phyloP scores from a whole-genome alignment of 176 grass and related monocot genomes.

The Rhynchospora breviuscula region DNA sequence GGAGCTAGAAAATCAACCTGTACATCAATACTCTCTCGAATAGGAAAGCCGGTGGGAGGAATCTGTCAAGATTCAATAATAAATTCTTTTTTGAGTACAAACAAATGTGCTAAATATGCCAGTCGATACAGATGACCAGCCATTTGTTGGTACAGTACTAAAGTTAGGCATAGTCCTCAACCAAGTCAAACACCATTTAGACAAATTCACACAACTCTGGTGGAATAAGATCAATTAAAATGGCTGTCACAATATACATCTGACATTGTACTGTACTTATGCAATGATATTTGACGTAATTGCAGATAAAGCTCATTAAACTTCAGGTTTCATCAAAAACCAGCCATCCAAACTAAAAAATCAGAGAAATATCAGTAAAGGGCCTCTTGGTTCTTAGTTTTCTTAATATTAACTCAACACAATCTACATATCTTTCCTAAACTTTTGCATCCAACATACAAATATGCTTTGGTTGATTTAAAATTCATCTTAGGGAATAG shows the following conservation, averaged over 20 bases:
- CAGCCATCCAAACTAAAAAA: background rate
- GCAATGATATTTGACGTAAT: background rate
- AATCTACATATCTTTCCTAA: background rate
- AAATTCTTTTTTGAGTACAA: background rate
- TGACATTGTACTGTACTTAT: background rate
- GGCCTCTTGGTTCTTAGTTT: background rate
- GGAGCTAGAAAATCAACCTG: conserved; percentile 60
- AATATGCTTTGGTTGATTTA: background rate
- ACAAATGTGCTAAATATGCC: background rate
- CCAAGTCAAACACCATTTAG: background rate
- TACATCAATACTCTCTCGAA: conserved; percentile 41
- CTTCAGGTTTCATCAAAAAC: background rate
- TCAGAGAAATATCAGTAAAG: background rate
- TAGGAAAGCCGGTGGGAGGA: conserved; percentile 35
- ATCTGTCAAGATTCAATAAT: conserved; percentile 37
- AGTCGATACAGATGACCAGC: background rate
- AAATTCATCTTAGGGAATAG: background rate
- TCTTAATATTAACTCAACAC: background rate
- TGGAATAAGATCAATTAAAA: conserved; percentile 20
- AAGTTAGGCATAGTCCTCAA: background rate
- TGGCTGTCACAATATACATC: background rate
- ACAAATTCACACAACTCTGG: background rate
- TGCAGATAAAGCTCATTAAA: background rate
- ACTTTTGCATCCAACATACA: background rate
- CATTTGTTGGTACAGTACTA: background rate